Conservation (phyloP, 768 basidiomycete genomes). For the Coprinopsis sp. region DNA sequence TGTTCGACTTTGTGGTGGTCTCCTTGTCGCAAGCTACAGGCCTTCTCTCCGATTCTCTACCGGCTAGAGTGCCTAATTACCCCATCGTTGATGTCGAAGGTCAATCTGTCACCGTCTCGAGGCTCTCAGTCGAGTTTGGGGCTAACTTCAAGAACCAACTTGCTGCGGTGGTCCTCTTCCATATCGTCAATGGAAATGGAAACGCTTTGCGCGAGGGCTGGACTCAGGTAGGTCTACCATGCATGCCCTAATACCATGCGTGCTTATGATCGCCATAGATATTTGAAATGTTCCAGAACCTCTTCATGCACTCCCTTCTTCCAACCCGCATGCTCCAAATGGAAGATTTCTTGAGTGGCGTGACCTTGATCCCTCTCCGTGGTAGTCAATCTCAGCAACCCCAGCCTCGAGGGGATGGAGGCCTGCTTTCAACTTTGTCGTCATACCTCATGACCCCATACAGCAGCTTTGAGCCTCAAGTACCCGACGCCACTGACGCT, state of each 20-base stretch:
- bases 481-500: conserved; percentile 83
- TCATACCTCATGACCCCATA: conserved; percentile 98
- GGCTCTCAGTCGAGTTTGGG: conserved; percentile 89
- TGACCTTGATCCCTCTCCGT: conserved; percentile 86
- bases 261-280: conserved; percentile 47
- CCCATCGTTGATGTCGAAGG: conserved; percentile 88
- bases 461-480: conserved; percentile 67
- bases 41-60: conserved; percentile 69
- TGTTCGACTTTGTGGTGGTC: conserved; percentile 94
- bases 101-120: conserved; percentile 85
- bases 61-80: conserved; percentile 72
- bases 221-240: conserved; percentile 59
- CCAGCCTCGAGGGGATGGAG: conserved; percentile 73
- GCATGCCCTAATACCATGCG: background rate
- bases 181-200: conserved; percentile 95
- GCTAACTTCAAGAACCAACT: conserved; percentile 93
- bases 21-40: conserved; percentile 91
- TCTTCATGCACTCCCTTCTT: conserved; percentile 90
- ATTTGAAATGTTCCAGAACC: conserved; percentile 96
- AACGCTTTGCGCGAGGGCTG: conserved; percentile 93
- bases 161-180: conserved; percentile 95
- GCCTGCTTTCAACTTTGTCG: conserved; percentile 87
- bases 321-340: conserved; percentile 91
- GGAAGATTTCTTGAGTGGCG: conserved; percentile 97
- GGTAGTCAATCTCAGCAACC: conserved; percentile 63